A percentile compares a stretch with the other conserved stretches of the same genome.
Conservation (phyloP, 108 stramenopile genomes). For the Cyclotella kingstonii region DNA sequence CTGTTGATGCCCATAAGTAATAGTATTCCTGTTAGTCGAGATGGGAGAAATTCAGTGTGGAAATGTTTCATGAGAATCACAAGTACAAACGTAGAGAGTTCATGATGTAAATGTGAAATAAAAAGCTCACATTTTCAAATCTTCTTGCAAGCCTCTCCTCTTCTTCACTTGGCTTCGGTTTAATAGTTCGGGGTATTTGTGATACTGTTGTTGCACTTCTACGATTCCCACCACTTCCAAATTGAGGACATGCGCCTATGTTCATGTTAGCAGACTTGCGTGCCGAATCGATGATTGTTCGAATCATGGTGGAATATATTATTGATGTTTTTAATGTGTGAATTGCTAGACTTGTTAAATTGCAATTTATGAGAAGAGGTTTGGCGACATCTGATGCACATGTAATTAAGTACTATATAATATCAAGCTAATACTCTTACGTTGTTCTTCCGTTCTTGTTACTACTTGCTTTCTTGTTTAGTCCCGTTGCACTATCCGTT, state of each 20-base stretch:
- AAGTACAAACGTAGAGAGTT: neutral
- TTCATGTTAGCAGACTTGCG: slow-evolving; percentile 5
- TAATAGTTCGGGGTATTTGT: neutral
- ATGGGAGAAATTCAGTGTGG: too few species aligned
- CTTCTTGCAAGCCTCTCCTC: slow-evolving; percentile 8
- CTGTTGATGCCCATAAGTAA: slow-evolving; percentile 14
- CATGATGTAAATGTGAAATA: neutral
- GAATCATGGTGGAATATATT: too few species aligned
- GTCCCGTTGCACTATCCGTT: too few species aligned
- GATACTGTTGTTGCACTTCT: slow-evolving; percentile 10
- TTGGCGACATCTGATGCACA: too few species aligned
- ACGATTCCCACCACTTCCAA: slow-evolving; percentile 5
- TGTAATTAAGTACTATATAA: too few species aligned
- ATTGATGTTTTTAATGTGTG: too few species aligned
- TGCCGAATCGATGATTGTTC: slow-evolving; percentile 1
- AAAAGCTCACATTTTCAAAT: slow-evolving; percentile 10
- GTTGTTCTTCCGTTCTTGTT: too few species aligned
- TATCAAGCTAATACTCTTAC: too few species aligned
- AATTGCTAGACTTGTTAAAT: too few species aligned
- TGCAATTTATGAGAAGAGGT: too few species aligned
- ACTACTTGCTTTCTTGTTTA: too few species aligned
- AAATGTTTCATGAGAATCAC: too few species aligned
- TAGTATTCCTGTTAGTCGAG: slow-evolving; percentile 14
- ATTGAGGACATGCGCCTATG: slow-evolving; percentile 17
- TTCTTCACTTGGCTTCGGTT: neutral